These are phyloP conservation scores for Cryphonectria nitschkei DNA, from an alignment of 2,329 filamentous ascomycete genomes.

Conservation along the genomic window DNA sequence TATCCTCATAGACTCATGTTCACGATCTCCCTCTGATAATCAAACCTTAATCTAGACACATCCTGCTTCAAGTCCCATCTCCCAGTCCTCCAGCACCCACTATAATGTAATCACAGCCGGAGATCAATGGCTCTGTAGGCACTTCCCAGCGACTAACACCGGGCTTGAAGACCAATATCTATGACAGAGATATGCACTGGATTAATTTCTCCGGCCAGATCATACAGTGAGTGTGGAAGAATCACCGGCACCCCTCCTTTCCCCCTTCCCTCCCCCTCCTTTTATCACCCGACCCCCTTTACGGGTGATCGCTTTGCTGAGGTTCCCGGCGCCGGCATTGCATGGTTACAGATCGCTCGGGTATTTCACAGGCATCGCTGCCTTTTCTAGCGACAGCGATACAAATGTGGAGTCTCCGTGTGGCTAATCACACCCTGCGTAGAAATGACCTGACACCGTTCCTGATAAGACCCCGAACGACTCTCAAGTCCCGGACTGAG, in stretches of 20 bases:
- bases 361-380: not conserved
- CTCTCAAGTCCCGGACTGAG: not conserved
- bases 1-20: too few relatives aligned
- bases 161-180: not conserved
- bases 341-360: not conserved
- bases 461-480: constrained; percentile 10
- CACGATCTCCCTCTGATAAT: too few relatives aligned
- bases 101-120: not conserved
- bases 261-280: too few relatives aligned
- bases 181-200: not conserved
- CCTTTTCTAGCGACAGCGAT: not conserved
- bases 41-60: not conserved
- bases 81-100: not conserved
- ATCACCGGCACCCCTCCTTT: not conserved
- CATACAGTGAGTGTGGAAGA: not conserved
- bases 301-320: not conserved
- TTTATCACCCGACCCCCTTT: not conserved
- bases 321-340: not conserved
- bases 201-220: not conserved
- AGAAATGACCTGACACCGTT: not conserved
- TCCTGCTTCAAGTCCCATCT: not conserved
- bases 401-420: not conserved
- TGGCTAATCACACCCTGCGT: constrained; percentile 2
- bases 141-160: not conserved
- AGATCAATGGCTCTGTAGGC: not conserved